These are phyloP conservation scores for Blastobotrys terrestris DNA, from an alignment of 805 yeast genomes.

Conservation along the genomic window DNA sequence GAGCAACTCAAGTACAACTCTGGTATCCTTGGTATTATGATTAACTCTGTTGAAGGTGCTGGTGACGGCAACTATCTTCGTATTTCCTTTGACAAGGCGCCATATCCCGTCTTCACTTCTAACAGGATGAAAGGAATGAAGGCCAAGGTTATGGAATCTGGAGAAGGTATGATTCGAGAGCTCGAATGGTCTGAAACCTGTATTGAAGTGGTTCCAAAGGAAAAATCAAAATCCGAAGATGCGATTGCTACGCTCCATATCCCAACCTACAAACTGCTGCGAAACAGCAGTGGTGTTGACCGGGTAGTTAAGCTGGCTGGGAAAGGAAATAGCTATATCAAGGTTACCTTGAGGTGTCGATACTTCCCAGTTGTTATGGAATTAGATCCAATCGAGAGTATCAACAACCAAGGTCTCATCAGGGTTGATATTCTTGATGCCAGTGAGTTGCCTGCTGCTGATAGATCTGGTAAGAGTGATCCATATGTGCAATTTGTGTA, in stretches of 20 bases:
- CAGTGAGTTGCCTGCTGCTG: constrained; percentile 71
- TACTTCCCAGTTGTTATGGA: constrained; percentile 70
- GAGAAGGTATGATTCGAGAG: constrained; percentile 73
- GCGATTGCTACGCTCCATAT: constrained; percentile 55
- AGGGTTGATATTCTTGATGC: constrained; percentile 59
- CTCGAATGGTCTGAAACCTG: constrained; percentile 64
- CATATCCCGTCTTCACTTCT: constrained; percentile 57
- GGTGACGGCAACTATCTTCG: constrained; percentile 58
- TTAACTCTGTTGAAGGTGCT: constrained; percentile 52
- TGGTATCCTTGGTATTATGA: constrained; percentile 70
- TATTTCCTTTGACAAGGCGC: constrained; percentile 68
- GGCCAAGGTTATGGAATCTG: constrained; percentile 43
- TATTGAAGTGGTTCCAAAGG: constrained; percentile 55
- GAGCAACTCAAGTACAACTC: constrained; percentile 43
- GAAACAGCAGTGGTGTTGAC: constrained; percentile 59
- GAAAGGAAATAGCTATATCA: constrained; percentile 37
- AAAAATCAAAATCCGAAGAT: constrained; percentile 40
- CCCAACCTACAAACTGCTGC: constrained; percentile 60
- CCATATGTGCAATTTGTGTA: constrained; percentile 72
- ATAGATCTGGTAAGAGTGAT: constrained; percentile 86
- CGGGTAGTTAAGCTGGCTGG: constrained; percentile 51
- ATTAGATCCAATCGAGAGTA: constrained; percentile 69
- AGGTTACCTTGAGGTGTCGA: constrained; percentile 54
- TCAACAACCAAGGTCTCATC: constrained; percentile 68
- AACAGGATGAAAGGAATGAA: constrained; percentile 39